Evolutionary conservation across 2,329 filamentous ascomycete genomes (phyloP), one percentile per base, ranked within the genome.

Genomic region (Byssothecium circinans): DNA sequence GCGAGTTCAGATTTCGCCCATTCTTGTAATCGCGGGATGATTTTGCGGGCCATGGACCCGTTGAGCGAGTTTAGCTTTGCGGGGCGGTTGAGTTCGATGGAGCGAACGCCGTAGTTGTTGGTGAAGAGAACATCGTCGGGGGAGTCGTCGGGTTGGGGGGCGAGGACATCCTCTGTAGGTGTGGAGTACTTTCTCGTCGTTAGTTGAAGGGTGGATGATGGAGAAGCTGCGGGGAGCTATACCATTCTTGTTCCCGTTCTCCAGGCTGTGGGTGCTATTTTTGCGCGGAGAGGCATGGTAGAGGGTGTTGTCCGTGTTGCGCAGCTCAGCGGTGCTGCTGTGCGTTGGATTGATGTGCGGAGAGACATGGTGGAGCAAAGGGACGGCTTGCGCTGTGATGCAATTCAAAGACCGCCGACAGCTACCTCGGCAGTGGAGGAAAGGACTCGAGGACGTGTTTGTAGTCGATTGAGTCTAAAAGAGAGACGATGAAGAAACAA

Each of bases 1-100:
- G 94, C 91, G 75, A 99, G 80, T 67, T 96, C 87, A 22, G 92
- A 97, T 74, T 95, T 94, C 65, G 89, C 84, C 91, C 91, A 99
- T 78, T 97, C 92, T 65, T 89, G 79, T 66, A 99, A 73, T 47
- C 94, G 83, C 18, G 92, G 91, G 38, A 91, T 78, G 61, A 99
- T 97, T 77, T 99, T 97, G 63, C 89, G 84, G 54, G 87, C 88
- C 95, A 99, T 99, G 48, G 91, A 96, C 43, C 81, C 88, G 71
- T 95, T 91, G 58, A 99, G 83, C 20, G 92, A 88, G 75, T 99
- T 97, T 70, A 91, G 81, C 77, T 96, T 96, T 67, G 82, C 80
- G 5, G 92, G 94, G 49, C 94, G 86, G 78, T 99, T 99, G 60
- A 99, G 87, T 75, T 96, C 88, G 66, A 99, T 86, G 60, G 87